Conservation (phyloP, 2,329 filamentous ascomycete species). For the Fusarium nelsonii region DNA sequence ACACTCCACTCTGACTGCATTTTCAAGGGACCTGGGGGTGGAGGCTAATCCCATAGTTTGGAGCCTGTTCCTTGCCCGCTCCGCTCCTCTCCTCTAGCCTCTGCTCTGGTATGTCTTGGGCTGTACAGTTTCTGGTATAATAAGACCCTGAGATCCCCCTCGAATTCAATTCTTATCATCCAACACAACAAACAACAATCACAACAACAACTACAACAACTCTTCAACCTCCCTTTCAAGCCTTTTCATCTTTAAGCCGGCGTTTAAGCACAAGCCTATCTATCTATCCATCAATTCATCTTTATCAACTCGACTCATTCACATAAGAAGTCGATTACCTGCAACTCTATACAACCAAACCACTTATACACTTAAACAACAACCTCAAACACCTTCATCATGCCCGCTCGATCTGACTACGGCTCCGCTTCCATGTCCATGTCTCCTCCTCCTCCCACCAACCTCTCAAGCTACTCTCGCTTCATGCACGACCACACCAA, state of each 20-base stretch:
- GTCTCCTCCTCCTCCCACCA: conserved; percentile 58
- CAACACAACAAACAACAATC: conserved; percentile 18
- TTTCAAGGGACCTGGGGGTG: conserved; percentile 44
- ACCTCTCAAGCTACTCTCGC: conserved; percentile 68
- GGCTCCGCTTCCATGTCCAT: conserved; percentile 53
- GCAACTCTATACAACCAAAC: background rate
- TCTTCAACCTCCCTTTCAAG: conserved; percentile 18
- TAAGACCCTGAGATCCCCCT: conserved; percentile 41
- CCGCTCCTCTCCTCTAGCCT: conserved; percentile 26
- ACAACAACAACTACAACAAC: conserved; percentile 6
- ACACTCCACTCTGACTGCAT: conserved; percentile 26
- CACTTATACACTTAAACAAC: conserved; percentile 3
- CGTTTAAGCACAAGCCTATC: conserved; percentile 3
- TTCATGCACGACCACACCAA: conserved; percentile 75
- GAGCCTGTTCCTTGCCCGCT: conserved; percentile 22
- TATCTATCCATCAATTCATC: background rate
- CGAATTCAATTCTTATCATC: conserved; percentile 1
- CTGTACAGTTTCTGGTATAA: conserved; percentile 38
- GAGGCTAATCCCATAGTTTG: conserved; percentile 28
- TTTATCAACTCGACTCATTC: conserved; percentile 1
- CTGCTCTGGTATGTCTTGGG: background rate
- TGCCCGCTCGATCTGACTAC: conserved; percentile 58
- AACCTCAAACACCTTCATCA: conserved; percentile 39
- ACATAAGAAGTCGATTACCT: background rate
- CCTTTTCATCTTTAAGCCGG: conserved; percentile 3